Percentiles rank a stretch among this genome's conserved stretches.
phyloP scores from a whole-genome alignment of 345 rosid species.

The Crucihimalaya himalaica region DNA sequence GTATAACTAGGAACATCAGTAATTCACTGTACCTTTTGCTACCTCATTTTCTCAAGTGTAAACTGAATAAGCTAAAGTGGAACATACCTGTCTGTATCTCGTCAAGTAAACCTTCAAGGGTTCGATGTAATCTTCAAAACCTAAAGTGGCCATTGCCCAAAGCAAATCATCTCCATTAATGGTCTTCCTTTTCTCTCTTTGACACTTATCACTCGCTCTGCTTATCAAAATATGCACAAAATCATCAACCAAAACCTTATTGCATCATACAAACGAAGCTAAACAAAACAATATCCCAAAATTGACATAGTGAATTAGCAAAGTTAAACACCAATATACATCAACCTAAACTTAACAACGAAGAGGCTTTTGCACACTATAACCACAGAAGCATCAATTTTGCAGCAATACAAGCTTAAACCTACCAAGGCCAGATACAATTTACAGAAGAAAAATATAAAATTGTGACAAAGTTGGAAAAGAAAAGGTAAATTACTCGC shows the following conservation, averaged over 20 bases:
- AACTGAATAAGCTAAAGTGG: not conserved
- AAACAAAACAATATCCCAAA: not conserved
- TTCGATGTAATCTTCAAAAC: constrained; percentile 70
- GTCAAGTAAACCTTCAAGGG: constrained; percentile 63
- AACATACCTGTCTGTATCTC: constrained; percentile 63
- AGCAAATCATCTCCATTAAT: constrained; percentile 75
- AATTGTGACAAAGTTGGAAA: not conserved
- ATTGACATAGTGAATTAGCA: not conserved
- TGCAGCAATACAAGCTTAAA: not conserved
- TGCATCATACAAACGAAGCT: constrained; percentile 12
- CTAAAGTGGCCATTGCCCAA: constrained; percentile 75
- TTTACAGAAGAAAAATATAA: not conserved
- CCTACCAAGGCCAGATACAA: not conserved
- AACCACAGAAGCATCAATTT: not conserved
- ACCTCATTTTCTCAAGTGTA: not conserved
- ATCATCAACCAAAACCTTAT: not conserved
- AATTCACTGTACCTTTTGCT: not conserved
- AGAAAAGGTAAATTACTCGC: constrained; percentile 46
- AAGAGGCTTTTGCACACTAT: not conserved
- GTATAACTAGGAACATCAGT: too few relatives aligned
- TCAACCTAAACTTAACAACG: not conserved
- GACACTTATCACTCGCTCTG: constrained; percentile 79
- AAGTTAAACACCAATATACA: not conserved
- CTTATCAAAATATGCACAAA: constrained; percentile 18
- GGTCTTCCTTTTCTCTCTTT: constrained; percentile 69